Evolutionary conservation across 2,329 filamentous ascomycete species (phyloP), one percentile per base, ranked within the genome.

Genomic region (Sporothrix humicola): DNA sequence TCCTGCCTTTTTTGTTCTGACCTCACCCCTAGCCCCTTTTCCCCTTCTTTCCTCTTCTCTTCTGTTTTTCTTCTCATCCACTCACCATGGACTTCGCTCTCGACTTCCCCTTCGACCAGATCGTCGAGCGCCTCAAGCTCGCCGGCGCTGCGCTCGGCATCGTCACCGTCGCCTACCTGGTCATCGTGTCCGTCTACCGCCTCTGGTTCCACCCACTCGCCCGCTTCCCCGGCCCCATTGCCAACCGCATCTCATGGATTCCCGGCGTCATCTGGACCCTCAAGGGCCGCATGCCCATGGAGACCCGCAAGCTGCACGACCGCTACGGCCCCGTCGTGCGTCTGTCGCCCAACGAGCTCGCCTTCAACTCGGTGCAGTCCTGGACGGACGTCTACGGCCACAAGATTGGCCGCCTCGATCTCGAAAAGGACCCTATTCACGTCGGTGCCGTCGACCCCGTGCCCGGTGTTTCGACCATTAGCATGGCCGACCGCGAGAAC

Each of bases 231-330:
- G 79, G 79, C 20, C 79, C 79, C 3, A 26, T 77, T 5, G 37
- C 74, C 26, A 72, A 77, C 42, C 75, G 77, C 66, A 76, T 77
- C 8, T 78, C 77, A 3, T 59, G 71, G 42, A 50, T 79, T 8
- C 77, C 78, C 3, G 76, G 59, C 48, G 71, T 75, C 37, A 86
- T 96, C 46, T 93, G 93, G 17, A 96, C 97, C 77, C 88, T 97
- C 68, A 92, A 93, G 2, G 94, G 94, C 31, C 95, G 95, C 80
- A 95, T 97, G 92, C 81, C 84, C 73, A 74, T 75, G 70, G 46
- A 72, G 37, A 71, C 76, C n/a, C 73, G 75, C 73, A 61, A 74
- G 20, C 72, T 81, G 61, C 79, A 84, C 76, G 73, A 78, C 9
- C 76, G 77, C 31, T 83, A 84, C 75, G 85, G 85, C 15, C 77